Evolutionary conservation across 345 rosid genomes (phyloP).

Genomic region (Citrus reticulata): DNA sequence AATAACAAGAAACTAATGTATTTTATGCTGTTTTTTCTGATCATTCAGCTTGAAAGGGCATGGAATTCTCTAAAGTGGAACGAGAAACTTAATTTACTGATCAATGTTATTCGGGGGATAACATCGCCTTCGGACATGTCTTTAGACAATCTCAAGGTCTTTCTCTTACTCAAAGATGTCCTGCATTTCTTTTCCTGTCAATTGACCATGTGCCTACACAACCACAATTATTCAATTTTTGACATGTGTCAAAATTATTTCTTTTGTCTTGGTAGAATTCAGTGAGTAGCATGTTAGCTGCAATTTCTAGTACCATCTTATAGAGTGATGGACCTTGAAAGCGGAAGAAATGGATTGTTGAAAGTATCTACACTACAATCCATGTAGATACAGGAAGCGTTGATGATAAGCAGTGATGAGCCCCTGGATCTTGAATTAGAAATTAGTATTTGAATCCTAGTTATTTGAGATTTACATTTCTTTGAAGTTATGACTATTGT

Average conservation of each 20-base stretch:
- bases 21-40: background rate
- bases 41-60: constrained; percentile 70
- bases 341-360: background rate
- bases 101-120: constrained; percentile 52
- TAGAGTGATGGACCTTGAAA: background rate
- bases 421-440: background rate
- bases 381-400: background rate
- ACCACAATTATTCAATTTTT: background rate
- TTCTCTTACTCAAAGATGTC: background rate
- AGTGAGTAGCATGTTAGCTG: background rate
- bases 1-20: background rate
- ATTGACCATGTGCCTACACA: background rate
- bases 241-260: background rate
- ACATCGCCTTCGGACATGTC: constrained; percentile 45
- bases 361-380: too few species aligned
- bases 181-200: too few species aligned
- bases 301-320: background rate
- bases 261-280: background rate
- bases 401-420: background rate
- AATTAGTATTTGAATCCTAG: background rate
- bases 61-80: constrained; percentile 63
- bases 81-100: constrained; percentile 50
- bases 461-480: background rate
- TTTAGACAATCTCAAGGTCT: constrained; percentile 39
- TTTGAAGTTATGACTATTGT: background rate